Base-by-base conservation (phyloP, 345 rosid species). In the Euphorbia peplus region DNA sequence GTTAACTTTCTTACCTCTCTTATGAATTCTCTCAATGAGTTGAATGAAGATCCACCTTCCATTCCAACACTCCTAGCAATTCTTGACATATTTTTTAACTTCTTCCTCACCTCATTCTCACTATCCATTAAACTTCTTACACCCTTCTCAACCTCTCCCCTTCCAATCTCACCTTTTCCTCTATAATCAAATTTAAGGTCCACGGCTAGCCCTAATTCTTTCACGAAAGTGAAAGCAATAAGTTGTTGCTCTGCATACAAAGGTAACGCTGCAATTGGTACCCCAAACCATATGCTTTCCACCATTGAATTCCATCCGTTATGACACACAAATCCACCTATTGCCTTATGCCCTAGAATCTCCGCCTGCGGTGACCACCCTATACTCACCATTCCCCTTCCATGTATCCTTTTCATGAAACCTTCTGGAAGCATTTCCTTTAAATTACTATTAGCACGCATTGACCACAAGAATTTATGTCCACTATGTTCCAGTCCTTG, bases 161-260 rank as follows among this genome's bases (percentile, higher is more conserved):
- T n/a, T n/a, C n/a, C n/a, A n/a, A n/a, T n/a, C n/a, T n/a, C n/a
- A 51, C 29, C 10, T 29, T 51, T 21, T 51, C 4, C 26, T 71
- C 71, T 28, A 63, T 75, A 64, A 29, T 75, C 79, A 63, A 75
- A 11, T 25, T 44, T 64, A 10, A 75, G 29, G 28, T 75, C 79
- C 21, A 75, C 71, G 0, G 67, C 71, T 30, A 75, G 37, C 44
- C 62, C 68, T 58, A 65, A 7, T 50, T 75, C 71, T 66, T 59
- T 65, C 63, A 65, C 71, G 37, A 70, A 6, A 52, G 39, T 52
- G 46, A 75, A 70, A 16, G 78, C 78, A 50, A 69, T 75, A 29
- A 70, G 57, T 28, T 75, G 78, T 39, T 75, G 78, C 57, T 75
- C 78, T 4, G 78, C 78, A 8, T 69, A 70, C 0, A 75, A 10